Base-by-base conservation (phyloP, 345 rosid species). In the Moringa oleifera region DNA sequence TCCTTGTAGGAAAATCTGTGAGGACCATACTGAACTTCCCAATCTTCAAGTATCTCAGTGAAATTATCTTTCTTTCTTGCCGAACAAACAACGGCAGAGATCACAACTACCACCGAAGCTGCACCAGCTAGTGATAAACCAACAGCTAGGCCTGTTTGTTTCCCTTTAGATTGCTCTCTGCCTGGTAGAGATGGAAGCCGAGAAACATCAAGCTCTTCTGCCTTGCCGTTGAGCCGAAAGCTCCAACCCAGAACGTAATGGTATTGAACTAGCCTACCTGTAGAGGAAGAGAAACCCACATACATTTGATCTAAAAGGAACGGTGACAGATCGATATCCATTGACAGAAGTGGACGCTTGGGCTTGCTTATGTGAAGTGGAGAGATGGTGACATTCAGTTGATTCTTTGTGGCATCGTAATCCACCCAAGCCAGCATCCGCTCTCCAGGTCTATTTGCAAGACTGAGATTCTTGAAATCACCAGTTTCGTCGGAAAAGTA, bases 161-260 rank as follows among this genome's bases (percentile, higher is more conserved):
- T 0, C 81, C 75, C 46, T 61, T 75, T 22, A 66, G 25, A 20
- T 53, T 53, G 16, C 25, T 13, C 54, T 21, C 10, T 18, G 9
- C 77, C 73, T 18, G 95, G 93, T 77, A 84, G 85, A 57, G 67
- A 74, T 0, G 92, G 95, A 20, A 90, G 90, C 55, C 59, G 74
- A 7, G 86, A 84, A 15, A 83, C 51, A 23, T 20, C 47, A 20
- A 90, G 68, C 21, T 72, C 63, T 15, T 72, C 69, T 18, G 89
- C 86, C 41, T 71, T 55, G 0, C 68, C 83, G 25, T 83, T 83
- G 18, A 77, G 61, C 33, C 28, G 75, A 50, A 81, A 83, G 65
- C 95, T 90, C 91, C 97, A 89, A 21, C 96, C 96, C 36, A 81
- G 58, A 12, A 90, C 53, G 58, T 67, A 87, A 58, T 87, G 90